Conservation (phyloP, 2,329 filamentous ascomycete genomes). For the Colletotrichum cereale region DNA sequence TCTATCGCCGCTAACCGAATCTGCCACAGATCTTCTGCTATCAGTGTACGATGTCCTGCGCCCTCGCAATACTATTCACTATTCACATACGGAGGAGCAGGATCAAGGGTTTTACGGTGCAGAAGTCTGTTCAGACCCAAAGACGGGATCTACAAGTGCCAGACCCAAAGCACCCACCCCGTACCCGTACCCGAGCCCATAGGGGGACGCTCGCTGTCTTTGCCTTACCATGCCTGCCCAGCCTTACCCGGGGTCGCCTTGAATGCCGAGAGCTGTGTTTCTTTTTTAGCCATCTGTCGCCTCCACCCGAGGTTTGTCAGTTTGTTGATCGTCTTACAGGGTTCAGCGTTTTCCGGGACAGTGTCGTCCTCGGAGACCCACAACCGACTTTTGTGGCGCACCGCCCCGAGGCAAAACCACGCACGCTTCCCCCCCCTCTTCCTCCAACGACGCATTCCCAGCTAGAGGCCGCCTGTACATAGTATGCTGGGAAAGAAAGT, state of each 20-base stretch:
- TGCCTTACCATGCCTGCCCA: slow-evolving; percentile 11
- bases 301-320: not conserved
- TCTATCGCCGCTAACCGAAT: slow-evolving; percentile 15
- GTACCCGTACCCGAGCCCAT: slow-evolving; percentile 24
- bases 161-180: slow-evolving; percentile 17
- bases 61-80: no score
- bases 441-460: slow-evolving; percentile 5
- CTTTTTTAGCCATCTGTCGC: not conserved
- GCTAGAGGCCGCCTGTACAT: not conserved
- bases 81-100: no score
- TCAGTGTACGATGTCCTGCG: no score
- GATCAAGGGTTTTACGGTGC: slow-evolving; percentile 6
- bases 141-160: slow-evolving; percentile 12
- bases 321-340: not conserved
- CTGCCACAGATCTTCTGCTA: slow-evolving; percentile 1
- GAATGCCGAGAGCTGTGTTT: slow-evolving; percentile 8
- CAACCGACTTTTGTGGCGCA: slow-evolving; percentile 22
- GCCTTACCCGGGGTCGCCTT: slow-evolving; percentile 25
- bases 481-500: not conserved
- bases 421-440: slow-evolving; percentile 17
- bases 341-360: not conserved
- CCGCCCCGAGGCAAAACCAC: slow-evolving; percentile 13
- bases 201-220: slow-evolving; percentile 12
- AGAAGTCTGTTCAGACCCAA: slow-evolving; percentile 24
- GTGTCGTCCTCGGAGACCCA: not conserved